Base-by-base conservation (phyloP, 192 early-diverging fungal species). In the Dissophora globulifera region DNA sequence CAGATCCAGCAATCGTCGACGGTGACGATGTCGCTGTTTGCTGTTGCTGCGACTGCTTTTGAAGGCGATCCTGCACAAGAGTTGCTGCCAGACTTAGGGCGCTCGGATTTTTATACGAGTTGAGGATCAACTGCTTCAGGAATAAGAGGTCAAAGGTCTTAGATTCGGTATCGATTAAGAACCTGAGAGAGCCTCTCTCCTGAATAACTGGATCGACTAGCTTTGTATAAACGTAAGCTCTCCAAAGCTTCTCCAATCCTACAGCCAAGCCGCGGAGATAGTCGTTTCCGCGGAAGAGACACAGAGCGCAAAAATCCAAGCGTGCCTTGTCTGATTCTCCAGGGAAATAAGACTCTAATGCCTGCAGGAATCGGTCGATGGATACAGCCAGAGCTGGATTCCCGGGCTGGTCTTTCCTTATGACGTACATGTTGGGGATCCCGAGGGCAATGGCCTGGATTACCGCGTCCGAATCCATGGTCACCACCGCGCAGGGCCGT, bases 271-370 rank as follows among this genome's bases (percentile, higher is more conserved):
- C 62, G 20, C 54, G 62, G 5, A 79, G 62, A 42, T 79, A 79
- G 35, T 79, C 78, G 27, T 79, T 79, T 42, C 78, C 78, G 2
- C 78, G 57, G 46, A 79, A 62, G 20, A 79, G 50, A 57, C 67
- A 69, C 10, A 79, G 35, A 0, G 69, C 60, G n/a, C 62, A 60
- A 47, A 79, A 79, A 33, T 79, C 78, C 12, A 79, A 54, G 7
- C 78, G 46, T 6, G 33, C 35, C 9, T 60, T 26, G 25, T 69
- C 63, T 4, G 67, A 53, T 31, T 79, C 62, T 33, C 78, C 62
- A n/a, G 78, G 78, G 15, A 79, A 79, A 2, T 42, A 10, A 5
- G 29, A 30, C 10, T 79, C 67, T 15, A 79, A 26, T 8, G 45
- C 23, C 1, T 50, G 50, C 65, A 70, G 58, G 33, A 71, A 67